Percentiles rank a stretch among this genome's conserved stretches.
Conservation (phyloP, 2,329 filamentous ascomycete genomes). For the Trichoderma polysporum region DNA sequence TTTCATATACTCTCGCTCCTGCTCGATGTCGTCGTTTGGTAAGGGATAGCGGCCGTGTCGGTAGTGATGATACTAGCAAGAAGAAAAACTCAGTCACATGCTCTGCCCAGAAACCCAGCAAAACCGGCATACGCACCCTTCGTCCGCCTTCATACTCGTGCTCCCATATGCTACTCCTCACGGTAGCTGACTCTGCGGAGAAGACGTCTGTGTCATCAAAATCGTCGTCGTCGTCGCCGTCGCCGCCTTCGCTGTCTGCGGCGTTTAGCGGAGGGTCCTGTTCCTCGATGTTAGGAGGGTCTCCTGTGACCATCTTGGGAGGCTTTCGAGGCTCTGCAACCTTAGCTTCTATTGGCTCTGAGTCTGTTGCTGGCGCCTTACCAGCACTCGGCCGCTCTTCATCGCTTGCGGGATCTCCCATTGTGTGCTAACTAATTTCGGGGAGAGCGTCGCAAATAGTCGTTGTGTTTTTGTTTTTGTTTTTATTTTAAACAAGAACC, state of each 20-base stretch:
- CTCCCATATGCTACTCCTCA: conserved; percentile 20
- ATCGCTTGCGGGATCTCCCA: conserved; percentile 5
- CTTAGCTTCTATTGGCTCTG: neutral
- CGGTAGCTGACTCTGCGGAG: conserved; percentile 9
- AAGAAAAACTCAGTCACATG: neutral
- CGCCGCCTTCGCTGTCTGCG: conserved; percentile 7
- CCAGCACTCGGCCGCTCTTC: neutral
- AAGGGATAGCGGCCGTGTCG: conserved; percentile 37
- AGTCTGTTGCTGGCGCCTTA: conserved; percentile 3
- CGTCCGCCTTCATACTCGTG: conserved; percentile 21
- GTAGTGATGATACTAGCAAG: conserved; percentile 35
- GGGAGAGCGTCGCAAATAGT: neutral
- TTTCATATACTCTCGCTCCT: conserved; percentile 41
- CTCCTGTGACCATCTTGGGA: neutral
- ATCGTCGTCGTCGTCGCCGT: conserved; percentile 9
- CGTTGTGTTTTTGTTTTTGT: neutral
- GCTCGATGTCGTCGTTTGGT: conserved; percentile 42
- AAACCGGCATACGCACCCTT: conserved; percentile 12
- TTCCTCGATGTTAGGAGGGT: conserved; percentile 11
- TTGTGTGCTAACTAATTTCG: neutral
- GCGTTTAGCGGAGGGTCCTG: conserved; percentile 20
- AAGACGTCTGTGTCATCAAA: conserved; percentile 3
- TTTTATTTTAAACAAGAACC: no score
- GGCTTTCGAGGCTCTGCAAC: conserved; percentile 8
- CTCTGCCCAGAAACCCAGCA: no score